These are phyloP conservation scores for Cunninghamia lanceolata DNA, from an alignment of 75 land plant species.

Conservation along the genomic window DNA sequence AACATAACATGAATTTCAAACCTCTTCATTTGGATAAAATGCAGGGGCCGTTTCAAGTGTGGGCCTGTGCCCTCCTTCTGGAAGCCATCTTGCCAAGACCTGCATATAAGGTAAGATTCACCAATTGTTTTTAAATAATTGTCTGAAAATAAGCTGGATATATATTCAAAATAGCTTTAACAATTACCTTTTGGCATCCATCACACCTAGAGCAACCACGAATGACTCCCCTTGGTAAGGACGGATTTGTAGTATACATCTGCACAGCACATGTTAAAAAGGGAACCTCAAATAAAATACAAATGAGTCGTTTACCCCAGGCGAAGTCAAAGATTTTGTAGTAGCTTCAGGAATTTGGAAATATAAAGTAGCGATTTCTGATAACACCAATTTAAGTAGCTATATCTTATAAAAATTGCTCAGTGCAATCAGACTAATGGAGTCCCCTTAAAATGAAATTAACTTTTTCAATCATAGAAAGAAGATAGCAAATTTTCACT, in stretches of 20 bases:
- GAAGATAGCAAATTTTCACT: not conserved
- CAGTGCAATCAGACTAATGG: not conserved
- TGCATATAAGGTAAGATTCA: not conserved
- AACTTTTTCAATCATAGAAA: not conserved
- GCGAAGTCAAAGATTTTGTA: not conserved
- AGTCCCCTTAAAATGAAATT: not conserved
- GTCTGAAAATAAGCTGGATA: not conserved
- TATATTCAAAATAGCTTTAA: not conserved
- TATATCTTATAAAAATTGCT: not conserved
- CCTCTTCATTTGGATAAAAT: conserved; percentile 35
- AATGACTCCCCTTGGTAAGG: conserved; percentile 50
- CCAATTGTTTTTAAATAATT: not conserved
- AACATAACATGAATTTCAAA: not conserved
- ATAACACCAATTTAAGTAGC: not conserved
- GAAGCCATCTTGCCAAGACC: conserved; percentile 44
- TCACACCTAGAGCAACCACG: conserved; percentile 59
- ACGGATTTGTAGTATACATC: conserved; percentile 13
- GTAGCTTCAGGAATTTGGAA: not conserved
- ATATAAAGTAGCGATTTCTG: not conserved
- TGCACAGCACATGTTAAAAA: conserved; percentile 6
- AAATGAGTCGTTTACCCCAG: not conserved
- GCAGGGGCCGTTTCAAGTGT: conserved; percentile 33
- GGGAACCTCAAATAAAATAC: not conserved
- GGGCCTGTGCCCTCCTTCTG: conserved; percentile 31
- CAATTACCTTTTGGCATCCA: conserved; percentile 65